Evolutionary conservation across 164 flowering plant genomes (phyloP).

Genomic region (Cinnamomum micranthum): DNA sequence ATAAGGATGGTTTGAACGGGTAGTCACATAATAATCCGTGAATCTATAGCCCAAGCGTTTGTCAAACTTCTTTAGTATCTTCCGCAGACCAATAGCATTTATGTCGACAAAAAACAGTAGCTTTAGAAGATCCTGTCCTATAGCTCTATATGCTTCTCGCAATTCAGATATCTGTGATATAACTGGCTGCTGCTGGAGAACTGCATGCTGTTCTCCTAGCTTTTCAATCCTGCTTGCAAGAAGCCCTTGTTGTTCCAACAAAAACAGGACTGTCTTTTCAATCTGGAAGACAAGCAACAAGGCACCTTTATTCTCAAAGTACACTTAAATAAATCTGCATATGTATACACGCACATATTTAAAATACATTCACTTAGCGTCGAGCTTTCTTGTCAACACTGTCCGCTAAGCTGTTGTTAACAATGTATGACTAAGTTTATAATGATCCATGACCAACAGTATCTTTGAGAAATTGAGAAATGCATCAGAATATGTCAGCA

Average conservation of each 20-base stretch:
- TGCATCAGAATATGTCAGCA: too few species aligned
- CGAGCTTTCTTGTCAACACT: background rate
- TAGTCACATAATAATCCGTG: slow-evolving; percentile 70
- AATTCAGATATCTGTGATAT: slow-evolving; percentile 36
- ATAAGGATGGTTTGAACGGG: slow-evolving; percentile 82
- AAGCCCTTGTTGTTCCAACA: slow-evolving; percentile 75
- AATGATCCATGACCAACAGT: background rate
- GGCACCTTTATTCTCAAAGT: background rate
- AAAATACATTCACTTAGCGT: background rate
- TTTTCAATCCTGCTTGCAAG: slow-evolving; percentile 51
- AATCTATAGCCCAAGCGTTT: slow-evolving; percentile 74
- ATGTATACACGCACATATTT: too few species aligned
- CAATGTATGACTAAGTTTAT: background rate
- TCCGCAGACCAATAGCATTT: slow-evolving; percentile 74
- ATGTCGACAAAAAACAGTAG: slow-evolving; percentile 69
- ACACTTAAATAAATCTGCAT: background rate
- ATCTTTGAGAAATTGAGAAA: background rate
- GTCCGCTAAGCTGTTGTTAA: background rate
- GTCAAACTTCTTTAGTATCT: slow-evolving; percentile 81
- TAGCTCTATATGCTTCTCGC: slow-evolving; percentile 56
- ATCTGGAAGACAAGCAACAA: slow-evolving; percentile 38
- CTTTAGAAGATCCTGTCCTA: slow-evolving; percentile 64
- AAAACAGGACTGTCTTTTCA: slow-evolving; percentile 69
- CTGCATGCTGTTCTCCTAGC: slow-evolving; percentile 45
- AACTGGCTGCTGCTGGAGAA: slow-evolving; percentile 30